Conservation (phyloP, 768 basidiomycete genomes). For the Mycena filopes region DNA sequence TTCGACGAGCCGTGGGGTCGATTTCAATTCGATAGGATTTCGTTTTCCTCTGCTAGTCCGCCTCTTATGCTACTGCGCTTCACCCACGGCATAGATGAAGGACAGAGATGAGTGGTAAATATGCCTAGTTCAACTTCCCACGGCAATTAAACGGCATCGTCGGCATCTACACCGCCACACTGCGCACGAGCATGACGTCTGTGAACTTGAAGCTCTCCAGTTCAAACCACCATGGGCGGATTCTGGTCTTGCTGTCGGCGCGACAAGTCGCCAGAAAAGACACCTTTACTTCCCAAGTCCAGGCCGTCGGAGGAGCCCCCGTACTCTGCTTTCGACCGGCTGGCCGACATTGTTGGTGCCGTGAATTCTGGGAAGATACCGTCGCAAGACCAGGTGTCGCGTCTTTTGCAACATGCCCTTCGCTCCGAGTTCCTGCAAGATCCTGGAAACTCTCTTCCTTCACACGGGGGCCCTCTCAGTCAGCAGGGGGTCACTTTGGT, state of each 20-base stretch:
- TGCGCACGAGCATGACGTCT: too few species aligned
- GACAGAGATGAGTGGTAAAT: too few species aligned
- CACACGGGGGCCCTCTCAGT: slow-evolving; percentile 42
- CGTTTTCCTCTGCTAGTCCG: too few species aligned
- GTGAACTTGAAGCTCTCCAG: too few species aligned
- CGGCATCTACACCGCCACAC: too few species aligned
- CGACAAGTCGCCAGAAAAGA: slow-evolving; percentile 29
- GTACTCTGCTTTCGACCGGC: slow-evolving; percentile 41
- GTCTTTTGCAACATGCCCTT: slow-evolving; percentile 39
- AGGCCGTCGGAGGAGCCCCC: neutral
- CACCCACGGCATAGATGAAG: too few species aligned
- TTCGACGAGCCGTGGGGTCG: too few species aligned
- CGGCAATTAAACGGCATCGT: too few species aligned
- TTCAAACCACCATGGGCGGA: slow-evolving; percentile 24
- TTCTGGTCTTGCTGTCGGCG: slow-evolving; percentile 31
- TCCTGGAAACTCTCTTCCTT: slow-evolving; percentile 10
- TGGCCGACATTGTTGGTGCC: slow-evolving; percentile 48
- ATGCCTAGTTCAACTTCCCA: too few species aligned
- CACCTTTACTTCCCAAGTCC: slow-evolving; percentile 35
- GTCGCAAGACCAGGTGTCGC: slow-evolving; percentile 48
- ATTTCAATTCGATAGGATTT: too few species aligned
- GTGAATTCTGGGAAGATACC: slow-evolving; percentile 52
- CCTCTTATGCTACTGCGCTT: too few species aligned
- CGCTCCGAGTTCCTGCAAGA: slow-evolving; percentile 41
- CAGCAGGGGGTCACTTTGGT: slow-evolving; percentile 42